A percentile compares a stretch with the other conserved stretches of the same genome.
Evolutionary conservation across 1,284 basidiomycete genomes (phyloP).

Genomic region (Moniliophthora roreri): DNA sequence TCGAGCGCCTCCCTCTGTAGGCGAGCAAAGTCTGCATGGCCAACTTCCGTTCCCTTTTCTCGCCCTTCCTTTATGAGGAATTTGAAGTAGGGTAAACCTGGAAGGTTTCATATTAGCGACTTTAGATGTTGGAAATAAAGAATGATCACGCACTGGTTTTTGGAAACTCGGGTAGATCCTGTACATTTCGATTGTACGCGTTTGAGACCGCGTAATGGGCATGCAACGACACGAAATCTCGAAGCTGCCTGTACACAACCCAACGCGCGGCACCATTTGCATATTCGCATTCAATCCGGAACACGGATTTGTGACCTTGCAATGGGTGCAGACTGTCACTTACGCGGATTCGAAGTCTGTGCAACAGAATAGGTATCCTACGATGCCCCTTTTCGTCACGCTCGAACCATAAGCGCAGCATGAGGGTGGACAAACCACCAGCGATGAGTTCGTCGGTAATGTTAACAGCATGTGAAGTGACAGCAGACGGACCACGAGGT

Average conservation of each 20-base stretch:
- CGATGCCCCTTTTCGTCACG: slow-evolving; percentile 86
- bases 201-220: slow-evolving; percentile 91
- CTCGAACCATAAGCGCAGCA: slow-evolving; percentile 90
- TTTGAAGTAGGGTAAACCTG: slow-evolving; percentile 87
- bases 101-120: not conserved
- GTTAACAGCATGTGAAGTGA: slow-evolving; percentile 59
- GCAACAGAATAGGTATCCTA: slow-evolving; percentile 86
- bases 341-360: slow-evolving; percentile 81
- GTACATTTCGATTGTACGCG: slow-evolving; percentile 66
- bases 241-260: slow-evolving; percentile 94
- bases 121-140: not conserved
- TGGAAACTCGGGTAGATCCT: slow-evolving; percentile 92
- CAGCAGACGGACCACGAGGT: slow-evolving; percentile 43
- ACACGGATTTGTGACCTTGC: slow-evolving; percentile 78
- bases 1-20: slow-evolving; percentile 83
- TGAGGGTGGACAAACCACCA: slow-evolving; percentile 79
- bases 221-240: slow-evolving; percentile 92
- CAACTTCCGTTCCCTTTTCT: slow-evolving; percentile 50
- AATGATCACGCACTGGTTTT: slow-evolving; percentile 64
- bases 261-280: slow-evolving; percentile 93
- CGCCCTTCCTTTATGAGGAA: slow-evolving; percentile 63
- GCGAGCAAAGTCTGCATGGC: slow-evolving; percentile 75
- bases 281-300: slow-evolving; percentile 95
- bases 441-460: slow-evolving; percentile 85
- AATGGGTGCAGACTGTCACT: slow-evolving; percentile 86